Evolutionary conservation across 371 early-diverging fungal species (phyloP).

Genomic region (Pancytospora epiphaga): DNA sequence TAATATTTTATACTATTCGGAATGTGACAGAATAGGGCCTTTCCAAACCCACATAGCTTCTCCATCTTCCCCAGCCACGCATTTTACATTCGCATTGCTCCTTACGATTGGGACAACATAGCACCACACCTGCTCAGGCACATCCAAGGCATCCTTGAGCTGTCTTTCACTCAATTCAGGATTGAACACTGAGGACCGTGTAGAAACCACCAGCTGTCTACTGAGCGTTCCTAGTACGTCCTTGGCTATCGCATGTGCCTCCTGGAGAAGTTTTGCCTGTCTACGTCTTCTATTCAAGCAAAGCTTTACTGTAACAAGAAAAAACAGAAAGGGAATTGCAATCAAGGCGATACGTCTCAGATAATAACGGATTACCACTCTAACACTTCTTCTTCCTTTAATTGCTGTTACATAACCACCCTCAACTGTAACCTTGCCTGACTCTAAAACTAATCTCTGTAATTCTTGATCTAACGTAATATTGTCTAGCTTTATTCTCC

Average conservation of each 20-base stretch:
- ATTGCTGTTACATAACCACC: conserved; percentile 14
- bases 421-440: conserved; percentile 1
- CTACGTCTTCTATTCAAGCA: conserved; percentile 1
- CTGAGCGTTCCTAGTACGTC: conserved; percentile 29
- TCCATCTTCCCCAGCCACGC: conserved; percentile 8
- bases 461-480: conserved; percentile 19
- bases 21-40: conserved; percentile 33
- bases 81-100: conserved; percentile 39
- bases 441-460: conserved; percentile 1
- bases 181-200: conserved; percentile 23
- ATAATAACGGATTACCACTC: conserved; percentile 24
- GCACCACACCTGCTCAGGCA: conserved; percentile 29
- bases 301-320: conserved; percentile 11
- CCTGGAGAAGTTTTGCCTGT: neutral
- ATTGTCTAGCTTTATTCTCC: neutral
- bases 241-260: conserved; percentile 19
- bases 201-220: conserved; percentile 44
- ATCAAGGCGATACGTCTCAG: conserved; percentile 7
- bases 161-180: conserved; percentile 33
- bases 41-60: conserved; percentile 41
- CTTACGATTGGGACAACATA: conserved; percentile 25
- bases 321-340: conserved; percentile 1
- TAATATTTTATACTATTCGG: too few species aligned
- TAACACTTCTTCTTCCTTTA: conserved; percentile 14
- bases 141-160: conserved; percentile 39